Evolutionary conservation across 2,329 filamentous ascomycete species (phyloP), one percentile per base, ranked within the genome.

Genomic region (Fusarium sp.): DNA sequence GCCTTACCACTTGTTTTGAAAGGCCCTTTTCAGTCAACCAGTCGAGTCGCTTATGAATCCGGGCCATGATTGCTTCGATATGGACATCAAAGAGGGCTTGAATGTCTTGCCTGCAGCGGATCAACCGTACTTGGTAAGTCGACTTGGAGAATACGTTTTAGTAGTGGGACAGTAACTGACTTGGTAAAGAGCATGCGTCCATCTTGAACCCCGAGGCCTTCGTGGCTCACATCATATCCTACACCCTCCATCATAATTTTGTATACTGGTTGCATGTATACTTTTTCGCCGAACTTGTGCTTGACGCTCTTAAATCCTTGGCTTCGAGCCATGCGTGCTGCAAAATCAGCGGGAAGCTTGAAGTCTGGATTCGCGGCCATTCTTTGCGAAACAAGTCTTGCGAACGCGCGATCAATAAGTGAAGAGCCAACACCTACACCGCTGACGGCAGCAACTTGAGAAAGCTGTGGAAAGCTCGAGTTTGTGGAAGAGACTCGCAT

Each of bases 401-500:
- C 70, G 65, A 86, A 86, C 1, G 82, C 79, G 22, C 79, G 78
- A 64, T 86, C 85, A 55, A 87, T 86, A n/a, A 86, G 77, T 0
- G 83, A 82, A 0, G 84, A 82, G 0, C 85, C 85, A 30, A 86
- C 84, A 0, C 84, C 84, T 10, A 85, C 79, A n/a, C 85, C 85
- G 22, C 81, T 81, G 14, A 87, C 85, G 12, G 80, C 78, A 1
- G 79, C 74, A 20, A 83, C 78, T 56, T 82, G 79, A 11, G 80
- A 76, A 62, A 83, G 74, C 24, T 79, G 78, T 6, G 80, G 80
- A 24, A 70, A 75, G 3, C 65, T 56, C 3, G 66, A 47, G 24
- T 81, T 71, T 1, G 70, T 79, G 55, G 72, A 82, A 26, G 72
- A 78, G n/a, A 84, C 80, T 26, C 84, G 79, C 80, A 85, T 85